These are phyloP conservation scores for Aurifilum marmelostoma DNA, from an alignment of 2,329 filamentous ascomycete genomes.

Conservation along the genomic window DNA sequence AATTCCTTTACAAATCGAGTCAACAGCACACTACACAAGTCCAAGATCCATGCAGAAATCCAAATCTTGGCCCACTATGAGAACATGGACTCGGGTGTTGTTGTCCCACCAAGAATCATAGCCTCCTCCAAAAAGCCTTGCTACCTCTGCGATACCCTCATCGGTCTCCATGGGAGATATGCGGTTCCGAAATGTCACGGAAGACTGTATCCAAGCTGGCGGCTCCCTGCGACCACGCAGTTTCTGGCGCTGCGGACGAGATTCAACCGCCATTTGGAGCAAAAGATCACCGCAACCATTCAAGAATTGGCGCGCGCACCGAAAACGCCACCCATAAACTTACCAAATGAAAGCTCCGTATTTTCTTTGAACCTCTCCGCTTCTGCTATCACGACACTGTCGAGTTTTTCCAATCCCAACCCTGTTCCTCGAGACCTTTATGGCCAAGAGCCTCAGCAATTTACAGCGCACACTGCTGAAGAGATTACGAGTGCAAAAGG, in stretches of 20 bases:
- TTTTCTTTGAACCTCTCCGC: slow-evolving; percentile 14
- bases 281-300: background rate
- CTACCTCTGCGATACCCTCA: slow-evolving; percentile 53
- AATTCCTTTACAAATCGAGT: slow-evolving; percentile 20
- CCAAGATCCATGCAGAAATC: slow-evolving; percentile 54
- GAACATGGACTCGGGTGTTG: slow-evolving; percentile 29
- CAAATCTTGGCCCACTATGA: slow-evolving; percentile 52
- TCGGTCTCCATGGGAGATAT: slow-evolving; percentile 46
- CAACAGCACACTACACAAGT: slow-evolving; percentile 30
- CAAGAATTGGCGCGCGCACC: background rate
- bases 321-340: background rate
- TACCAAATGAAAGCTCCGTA: slow-evolving; percentile 19
- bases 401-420: background rate
- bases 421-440: background rate
- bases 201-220: slow-evolving; percentile 50
- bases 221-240: slow-evolving; percentile 38
- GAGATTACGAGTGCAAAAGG: background rate
- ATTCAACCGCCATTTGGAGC: slow-evolving; percentile 16
- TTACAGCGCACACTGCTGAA: too few relatives aligned
- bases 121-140: slow-evolving; percentile 55
- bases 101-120: slow-evolving; percentile 45
- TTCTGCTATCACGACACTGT: background rate
- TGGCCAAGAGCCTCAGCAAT: background rate
- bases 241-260: background rate
- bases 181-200: slow-evolving; percentile 48